phyloP scores from a whole-genome alignment of 257 asterid species.

The Parsonsia alboflavescens region DNA sequence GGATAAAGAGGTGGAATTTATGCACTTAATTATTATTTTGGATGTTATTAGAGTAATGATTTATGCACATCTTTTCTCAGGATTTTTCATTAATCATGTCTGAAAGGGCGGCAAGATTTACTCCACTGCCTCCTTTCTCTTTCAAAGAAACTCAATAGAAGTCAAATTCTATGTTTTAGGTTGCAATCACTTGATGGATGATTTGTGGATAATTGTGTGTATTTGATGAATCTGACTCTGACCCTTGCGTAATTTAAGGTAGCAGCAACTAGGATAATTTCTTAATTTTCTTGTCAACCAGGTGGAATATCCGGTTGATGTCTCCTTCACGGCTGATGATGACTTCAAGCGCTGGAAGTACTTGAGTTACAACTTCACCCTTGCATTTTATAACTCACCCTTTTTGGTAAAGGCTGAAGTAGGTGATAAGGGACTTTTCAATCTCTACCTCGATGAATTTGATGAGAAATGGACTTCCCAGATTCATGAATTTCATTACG shows the following conservation, averaged over 20 bases:
- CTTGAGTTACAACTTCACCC: conserved; percentile 39
- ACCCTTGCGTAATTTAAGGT: not conserved
- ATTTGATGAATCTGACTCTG: not conserved
- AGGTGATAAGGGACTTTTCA: conserved; percentile 26
- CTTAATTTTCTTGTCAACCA: not conserved
- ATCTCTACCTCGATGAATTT: conserved; percentile 35
- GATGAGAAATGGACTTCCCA: conserved; percentile 34
- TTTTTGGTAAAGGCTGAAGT: conserved; percentile 32
- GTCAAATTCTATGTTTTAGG: no score
- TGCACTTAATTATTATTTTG: no score
- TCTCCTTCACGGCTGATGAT: conserved; percentile 31
- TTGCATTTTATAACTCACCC: conserved; percentile 41
- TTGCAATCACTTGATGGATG: not conserved
- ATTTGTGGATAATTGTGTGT: not conserved
- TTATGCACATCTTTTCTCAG: no score
- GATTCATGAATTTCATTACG: conserved; percentile 31
- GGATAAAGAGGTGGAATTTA: no score
- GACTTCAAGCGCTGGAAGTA: conserved; percentile 51
- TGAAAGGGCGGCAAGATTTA: no score
- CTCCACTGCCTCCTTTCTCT: no score
- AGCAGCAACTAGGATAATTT: not conserved
- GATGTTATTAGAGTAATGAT: no score
- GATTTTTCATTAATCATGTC: no score
- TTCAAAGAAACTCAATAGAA: no score
- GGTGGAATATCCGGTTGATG: conserved; percentile 49